Evolutionary conservation across 805 yeast species (phyloP), one percentile per base, ranked within the genome.

Genomic region (Ogataea henricii): DNA sequence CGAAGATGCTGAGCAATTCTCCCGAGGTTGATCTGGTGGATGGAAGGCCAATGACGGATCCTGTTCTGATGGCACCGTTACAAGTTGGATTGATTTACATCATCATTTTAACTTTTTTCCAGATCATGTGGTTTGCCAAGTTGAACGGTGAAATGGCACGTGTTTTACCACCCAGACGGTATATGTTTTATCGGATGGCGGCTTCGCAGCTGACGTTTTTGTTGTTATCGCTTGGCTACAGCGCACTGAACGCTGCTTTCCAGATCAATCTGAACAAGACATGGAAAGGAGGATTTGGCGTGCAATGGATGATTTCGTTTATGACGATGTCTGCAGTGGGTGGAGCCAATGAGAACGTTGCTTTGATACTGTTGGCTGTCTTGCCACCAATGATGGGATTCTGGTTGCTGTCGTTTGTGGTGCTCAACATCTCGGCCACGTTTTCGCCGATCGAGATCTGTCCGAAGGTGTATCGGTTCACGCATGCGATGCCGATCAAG

Each of bases 311-410:
- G 79, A 55, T 81, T 27, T 74, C 82, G 6, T 87, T 70, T 62
- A 55, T 87, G 42, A 77, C 88, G 6, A 82, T 87, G 88, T 68
- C 81, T 52, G 88, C 91, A 0, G 85, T 86, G 29, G 95, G 95
- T 49, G 79, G 85, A 37, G 82, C 85, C 25, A 85, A 83, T 59
- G 94, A 87, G 65, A 79, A 83, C 52, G 67, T 77, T 56, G 81
- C 82, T 0, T 60, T 81, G 63, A 26, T 85, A 5, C 61, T 77
- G 6, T 68, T 83, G 40, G 65, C 81, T 5, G 47, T 70, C 13
- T 72, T 73, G 43, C 92, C 94, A 0, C 89, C 89, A 23, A 56
- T 76, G 45, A 54, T 84, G 41, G 90, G 91, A 0, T 78, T 85
- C 57, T 85, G 91, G 89, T 61, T 87, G 57, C 69, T 86, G 53